These are phyloP conservation scores for Rhodomyrtus tomentosa DNA, from an alignment of 345 rosid genomes.

Conservation along the genomic window DNA sequence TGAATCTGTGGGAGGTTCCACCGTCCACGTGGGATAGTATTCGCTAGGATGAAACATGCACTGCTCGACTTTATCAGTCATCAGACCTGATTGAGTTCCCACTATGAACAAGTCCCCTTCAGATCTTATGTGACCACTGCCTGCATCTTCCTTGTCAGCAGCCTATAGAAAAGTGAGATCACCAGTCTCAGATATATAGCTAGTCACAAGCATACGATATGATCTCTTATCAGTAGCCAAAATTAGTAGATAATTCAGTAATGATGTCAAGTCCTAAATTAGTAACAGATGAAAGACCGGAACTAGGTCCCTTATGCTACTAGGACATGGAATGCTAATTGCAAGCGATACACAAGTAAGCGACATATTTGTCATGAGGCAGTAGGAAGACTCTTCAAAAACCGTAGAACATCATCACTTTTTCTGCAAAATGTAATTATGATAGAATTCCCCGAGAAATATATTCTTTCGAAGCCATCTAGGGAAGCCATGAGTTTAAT, in stretches of 20 bases:
- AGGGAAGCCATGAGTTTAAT: background rate
- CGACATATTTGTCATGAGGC: background rate
- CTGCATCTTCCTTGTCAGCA: conserved; percentile 43
- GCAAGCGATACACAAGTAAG: background rate
- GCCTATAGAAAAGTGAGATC: conserved; percentile 33
- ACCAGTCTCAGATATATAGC: background rate
- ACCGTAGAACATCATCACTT: background rate
- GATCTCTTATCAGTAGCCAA: background rate
- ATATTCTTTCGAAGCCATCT: background rate
- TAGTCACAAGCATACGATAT: background rate
- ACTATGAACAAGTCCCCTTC: conserved; percentile 62
- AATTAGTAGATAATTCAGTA: background rate
- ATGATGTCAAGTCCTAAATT: background rate
- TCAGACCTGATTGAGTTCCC: conserved; percentile 59
- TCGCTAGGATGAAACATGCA: conserved; percentile 59
- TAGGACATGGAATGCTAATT: background rate
- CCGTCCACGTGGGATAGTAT: conserved; percentile 64
- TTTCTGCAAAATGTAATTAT: background rate
- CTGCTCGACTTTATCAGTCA: conserved; percentile 12
- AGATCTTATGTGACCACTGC: conserved; percentile 51
- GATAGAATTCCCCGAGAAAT: background rate
- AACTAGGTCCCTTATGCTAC: background rate
- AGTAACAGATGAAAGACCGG: background rate
- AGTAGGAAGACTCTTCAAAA: background rate
- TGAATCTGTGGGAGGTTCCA: conserved; percentile 45